Evolutionary conservation across 495 filamentous ascomycete species (phyloP), one percentile per base, ranked within the genome.

Genomic region (Tuber microsphaerosporum): DNA sequence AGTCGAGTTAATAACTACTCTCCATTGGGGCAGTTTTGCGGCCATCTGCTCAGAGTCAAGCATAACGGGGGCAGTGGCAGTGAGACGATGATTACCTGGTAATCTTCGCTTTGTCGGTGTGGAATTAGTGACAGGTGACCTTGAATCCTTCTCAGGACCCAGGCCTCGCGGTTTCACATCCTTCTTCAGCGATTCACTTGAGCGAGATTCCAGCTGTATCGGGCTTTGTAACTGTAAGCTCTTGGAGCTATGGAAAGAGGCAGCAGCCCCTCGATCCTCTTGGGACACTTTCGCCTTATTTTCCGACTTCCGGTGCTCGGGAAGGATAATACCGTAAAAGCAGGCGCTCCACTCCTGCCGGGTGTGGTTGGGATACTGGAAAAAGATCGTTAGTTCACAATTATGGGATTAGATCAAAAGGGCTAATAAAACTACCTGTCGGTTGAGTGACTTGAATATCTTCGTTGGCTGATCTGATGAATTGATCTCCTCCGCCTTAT

Each of bases 321-420:
- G 79, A 8, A 81, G 79, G 31, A 81, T 69, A 48, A 75, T 68
- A 16, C 39, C 43, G 9, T 26, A 69, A 39, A 81, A 81, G 51
- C 41, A 56, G 44, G 39, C 43, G 12, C 16, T 71, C 79, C 72
- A 81, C 69, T 78, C 69, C 42, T 69, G 45, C 10, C 73, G 45
- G 20, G 70, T 71, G 72, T 81, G 75, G 17, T 43, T 19, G 46
- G 79, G 72, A 37, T 75, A 20, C 79, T 81, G 43, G 1, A 73
- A 31, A 31, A 20, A 26, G 41, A 51, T 65, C 73, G n/a, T 65
- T 34, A 65, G 56, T 65, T 65, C 26, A 65, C 16, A 34, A 34
- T 34, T 7, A 65, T 65, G 14, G 26, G 26, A 19, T 65, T 34
- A 65, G 56, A 34, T 34, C 51, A 17, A 65, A 65, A 34, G 3